Percentiles rank a stretch among this genome's conserved stretches.
phyloP scores from a whole-genome alignment of 108 stramenopile species.

The Aurantiochytrium sp. region DNA sequence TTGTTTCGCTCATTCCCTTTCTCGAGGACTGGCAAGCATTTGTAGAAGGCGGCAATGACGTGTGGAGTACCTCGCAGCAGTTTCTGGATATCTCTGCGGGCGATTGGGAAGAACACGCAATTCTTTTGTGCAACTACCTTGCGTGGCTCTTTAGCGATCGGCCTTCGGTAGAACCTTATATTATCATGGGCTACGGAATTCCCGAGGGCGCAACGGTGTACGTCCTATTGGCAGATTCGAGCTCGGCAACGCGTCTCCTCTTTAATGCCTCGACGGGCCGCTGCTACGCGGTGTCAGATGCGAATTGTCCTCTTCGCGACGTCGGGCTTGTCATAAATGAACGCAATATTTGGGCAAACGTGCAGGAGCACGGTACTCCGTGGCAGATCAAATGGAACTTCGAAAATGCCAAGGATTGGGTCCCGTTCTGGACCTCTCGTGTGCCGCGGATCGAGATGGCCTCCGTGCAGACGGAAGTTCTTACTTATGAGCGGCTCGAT shows the following conservation, averaged over 20 bases:
- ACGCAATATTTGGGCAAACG: conserved; percentile 46
- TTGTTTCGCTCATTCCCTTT: conserved; percentile 62
- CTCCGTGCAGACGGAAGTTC: conserved; percentile 22
- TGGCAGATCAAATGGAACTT: conserved; percentile 33
- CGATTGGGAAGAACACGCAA: conserved; percentile 62
- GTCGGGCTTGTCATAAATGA: conserved; percentile 49
- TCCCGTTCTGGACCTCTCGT: conserved; percentile 18
- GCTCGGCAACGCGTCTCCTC: conserved; percentile 34
- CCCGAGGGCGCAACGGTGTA: conserved; percentile 57
- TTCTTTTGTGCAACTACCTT: conserved; percentile 62
- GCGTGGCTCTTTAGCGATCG: conserved; percentile 39
- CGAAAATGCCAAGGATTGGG: conserved; percentile 14
- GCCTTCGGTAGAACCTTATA: conserved; percentile 30
- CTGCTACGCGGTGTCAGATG: conserved; percentile 41
- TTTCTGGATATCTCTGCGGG: conserved; percentile 64
- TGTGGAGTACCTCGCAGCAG: conserved; percentile 61
- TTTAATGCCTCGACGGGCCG: conserved; percentile 60
- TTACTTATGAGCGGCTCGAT: not conserved
- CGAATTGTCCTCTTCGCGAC: conserved; percentile 50
- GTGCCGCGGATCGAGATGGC: not conserved
- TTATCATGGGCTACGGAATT: conserved; percentile 51
- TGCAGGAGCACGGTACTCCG: conserved; percentile 27
- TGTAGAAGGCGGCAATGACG: conserved; percentile 35
- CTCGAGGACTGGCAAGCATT: conserved; percentile 59
- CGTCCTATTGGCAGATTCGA: conserved; percentile 19